Conservation (phyloP, 2,329 filamentous ascomycete species). For the Meredithiella fracta region DNA sequence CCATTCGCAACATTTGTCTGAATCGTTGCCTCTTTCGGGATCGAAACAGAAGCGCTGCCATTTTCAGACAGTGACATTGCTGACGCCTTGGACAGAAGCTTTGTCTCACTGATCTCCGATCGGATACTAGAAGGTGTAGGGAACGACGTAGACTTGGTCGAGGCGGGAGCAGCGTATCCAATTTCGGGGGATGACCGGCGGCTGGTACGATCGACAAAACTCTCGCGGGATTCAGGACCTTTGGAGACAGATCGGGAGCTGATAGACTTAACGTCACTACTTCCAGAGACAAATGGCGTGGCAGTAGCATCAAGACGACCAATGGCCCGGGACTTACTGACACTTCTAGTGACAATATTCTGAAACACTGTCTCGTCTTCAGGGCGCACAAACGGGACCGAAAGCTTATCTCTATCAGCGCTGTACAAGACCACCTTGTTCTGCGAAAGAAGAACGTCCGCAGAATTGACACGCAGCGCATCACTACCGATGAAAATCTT, state of each 20-base stretch:
- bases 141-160: slow-evolving; percentile 6
- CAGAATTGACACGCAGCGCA: slow-evolving; percentile 67
- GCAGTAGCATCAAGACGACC: slow-evolving; percentile 35
- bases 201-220: slow-evolving; percentile 17
- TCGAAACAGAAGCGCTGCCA: slow-evolving; percentile 2
- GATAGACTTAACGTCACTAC: slow-evolving; percentile 20
- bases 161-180: background rate
- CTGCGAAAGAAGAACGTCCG: slow-evolving; percentile 80
- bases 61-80: slow-evolving; percentile 9
- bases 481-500: slow-evolving; percentile 86
- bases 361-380: slow-evolving; percentile 75
- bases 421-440: slow-evolving; percentile 80
- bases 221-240: slow-evolving; percentile 1
- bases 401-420: slow-evolving; percentile 70
- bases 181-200: slow-evolving; percentile 21
- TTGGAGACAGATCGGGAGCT: slow-evolving; percentile 9
- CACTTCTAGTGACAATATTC: slow-evolving; percentile 48
- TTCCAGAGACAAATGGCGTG: slow-evolving; percentile 25
- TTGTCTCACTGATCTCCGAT: slow-evolving; percentile 7
- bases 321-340: slow-evolving; percentile 42
- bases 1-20: background rate
- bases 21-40: background rate
- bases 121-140: slow-evolving; percentile 12
- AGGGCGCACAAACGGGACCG: slow-evolving; percentile 79
- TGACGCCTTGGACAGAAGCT: slow-evolving; percentile 1